Evolutionary conservation across 331 rosid species (phyloP), one percentile per base, ranked within the genome.

Genomic region (Quercus lobata): DNA sequence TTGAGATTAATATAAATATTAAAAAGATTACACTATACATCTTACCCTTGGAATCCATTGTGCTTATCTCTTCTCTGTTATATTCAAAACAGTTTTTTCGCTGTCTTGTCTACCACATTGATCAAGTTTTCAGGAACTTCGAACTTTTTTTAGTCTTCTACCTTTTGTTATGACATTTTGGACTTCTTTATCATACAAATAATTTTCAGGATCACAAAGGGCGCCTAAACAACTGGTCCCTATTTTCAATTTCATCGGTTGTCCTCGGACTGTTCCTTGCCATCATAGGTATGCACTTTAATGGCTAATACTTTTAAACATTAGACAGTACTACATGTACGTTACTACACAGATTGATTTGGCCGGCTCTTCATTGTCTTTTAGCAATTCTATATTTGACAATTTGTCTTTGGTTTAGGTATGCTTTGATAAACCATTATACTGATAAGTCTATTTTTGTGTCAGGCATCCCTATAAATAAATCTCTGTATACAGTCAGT

Each of bases 391-490:
- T 49, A 63, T 49, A 74, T 74, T 75, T 30, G 29, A 27, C 37
- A 72, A 69, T 27, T 35, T 34, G 16, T 54, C 53, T 12, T 71
- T 57, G 58, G 14, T 62, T 65, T 57, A 21, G 17, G 46, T 73
- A 73, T 32, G 76, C 58, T 52, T 57, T 41, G 34, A 57, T 69
- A 77, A 58, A 71, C 58, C 25, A 49, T 83, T 55, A 62, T 27
- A 44, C 75, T 76, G 77, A 41, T 41, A 37, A 41, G 35, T 72
- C 58, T 17, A 19, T 69, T 82, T 72, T 10, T 56, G 77, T 83
- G 74, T 78, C 97, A 92, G 98, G 97, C 78, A 77, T 91, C 77
- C 97, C 98, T 76, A 69, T 88, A 75, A 94, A 92, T 83, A 94
- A 94, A 76, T 83, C 95, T 7, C 79, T 94, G 69, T 91, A 92